A percentile compares a stretch with the other conserved stretches of the same genome.
Conservation (phyloP, 2,329 filamentous ascomycete genomes). For the Aspergillus terreus region DNA sequence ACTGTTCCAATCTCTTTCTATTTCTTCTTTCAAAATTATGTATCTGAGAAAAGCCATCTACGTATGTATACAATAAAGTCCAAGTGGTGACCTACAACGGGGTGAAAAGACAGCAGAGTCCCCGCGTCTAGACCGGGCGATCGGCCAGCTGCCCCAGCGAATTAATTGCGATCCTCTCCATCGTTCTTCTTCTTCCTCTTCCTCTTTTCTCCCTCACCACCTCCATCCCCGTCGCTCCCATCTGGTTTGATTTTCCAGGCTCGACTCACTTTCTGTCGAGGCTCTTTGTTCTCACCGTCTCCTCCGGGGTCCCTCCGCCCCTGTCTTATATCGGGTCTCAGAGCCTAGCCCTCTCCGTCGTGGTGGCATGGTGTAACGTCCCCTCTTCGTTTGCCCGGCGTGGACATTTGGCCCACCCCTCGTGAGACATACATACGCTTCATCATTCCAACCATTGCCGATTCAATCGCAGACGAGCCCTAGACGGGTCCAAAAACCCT, state of each 20-base stretch:
- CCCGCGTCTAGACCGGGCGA: slow-evolving; percentile 32
- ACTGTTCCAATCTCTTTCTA: background rate
- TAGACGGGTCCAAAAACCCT: background rate
- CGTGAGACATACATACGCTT: background rate
- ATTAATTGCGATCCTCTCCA: slow-evolving; percentile 12
- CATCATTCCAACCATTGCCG: background rate
- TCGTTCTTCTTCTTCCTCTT: slow-evolving; percentile 5
- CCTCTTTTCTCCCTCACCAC: slow-evolving; percentile 1
- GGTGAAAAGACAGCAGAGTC: background rate
- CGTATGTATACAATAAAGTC: background rate
- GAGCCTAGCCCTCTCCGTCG: background rate
- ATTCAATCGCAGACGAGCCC: background rate
- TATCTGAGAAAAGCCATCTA: background rate
- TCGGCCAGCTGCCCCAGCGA: slow-evolving; percentile 18
- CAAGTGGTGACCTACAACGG: background rate
- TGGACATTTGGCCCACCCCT: background rate
- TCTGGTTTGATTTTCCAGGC: background rate
- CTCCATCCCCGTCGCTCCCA: slow-evolving; percentile 1
- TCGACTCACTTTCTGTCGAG: background rate
- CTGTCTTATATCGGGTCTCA: background rate
- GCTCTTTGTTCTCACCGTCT: background rate
- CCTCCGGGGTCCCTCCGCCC: background rate
- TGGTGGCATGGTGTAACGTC: background rate
- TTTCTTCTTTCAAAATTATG: background rate
- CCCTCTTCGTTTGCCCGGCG: background rate